Evolutionary conservation across 192 early-diverging fungal genomes (phyloP).

Genomic region (Coemansia nantahalensis): DNA sequence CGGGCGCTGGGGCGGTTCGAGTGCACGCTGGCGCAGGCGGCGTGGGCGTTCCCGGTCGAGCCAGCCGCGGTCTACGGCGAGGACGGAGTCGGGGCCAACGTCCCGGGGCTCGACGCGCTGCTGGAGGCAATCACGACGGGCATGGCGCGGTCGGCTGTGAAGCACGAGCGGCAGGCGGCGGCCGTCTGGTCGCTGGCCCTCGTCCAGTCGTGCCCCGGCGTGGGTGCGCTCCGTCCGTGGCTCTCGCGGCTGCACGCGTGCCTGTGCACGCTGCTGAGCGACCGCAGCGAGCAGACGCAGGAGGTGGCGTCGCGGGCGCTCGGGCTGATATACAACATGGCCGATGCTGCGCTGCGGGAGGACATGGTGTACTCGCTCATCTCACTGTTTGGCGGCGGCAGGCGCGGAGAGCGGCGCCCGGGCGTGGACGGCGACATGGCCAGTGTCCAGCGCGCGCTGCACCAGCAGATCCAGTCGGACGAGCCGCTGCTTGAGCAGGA

Average conservation of each 20-base stretch:
- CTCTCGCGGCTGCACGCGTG: conserved; percentile 69
- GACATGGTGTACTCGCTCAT: conserved; percentile 42
- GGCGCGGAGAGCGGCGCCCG: background rate
- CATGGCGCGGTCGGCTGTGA: conserved; percentile 25
- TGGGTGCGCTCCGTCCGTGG: conserved; percentile 39
- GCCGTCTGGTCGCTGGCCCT: conserved; percentile 38
- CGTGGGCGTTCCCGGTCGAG: conserved; percentile 32
- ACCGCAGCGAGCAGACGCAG: conserved; percentile 67
- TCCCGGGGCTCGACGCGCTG: conserved; percentile 9
- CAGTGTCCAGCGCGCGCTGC: conserved; percentile 14
- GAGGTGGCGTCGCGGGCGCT: conserved; percentile 39
- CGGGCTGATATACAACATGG: conserved; percentile 38
- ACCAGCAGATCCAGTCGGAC: conserved; percentile 26
- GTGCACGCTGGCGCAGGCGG: conserved; percentile 24
- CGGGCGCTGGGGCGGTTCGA: conserved; percentile 28
- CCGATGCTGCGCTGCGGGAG: conserved; percentile 24
- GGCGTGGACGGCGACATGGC: conserved; percentile 3
- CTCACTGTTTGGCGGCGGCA: conserved; percentile 27
- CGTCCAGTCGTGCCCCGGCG: conserved; percentile 27
- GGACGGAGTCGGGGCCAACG: conserved; percentile 17
- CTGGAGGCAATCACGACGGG: conserved; percentile 12
- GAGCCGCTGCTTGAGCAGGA: conserved; percentile 39
- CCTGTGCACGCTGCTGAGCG: conserved; percentile 72
- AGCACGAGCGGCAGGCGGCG: conserved; percentile 37
- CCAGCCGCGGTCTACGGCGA: conserved; percentile 16